These are phyloP conservation scores for Nicotiana noctiflora DNA, from an alignment of 257 asterid genomes.

Conservation along the genomic window DNA sequence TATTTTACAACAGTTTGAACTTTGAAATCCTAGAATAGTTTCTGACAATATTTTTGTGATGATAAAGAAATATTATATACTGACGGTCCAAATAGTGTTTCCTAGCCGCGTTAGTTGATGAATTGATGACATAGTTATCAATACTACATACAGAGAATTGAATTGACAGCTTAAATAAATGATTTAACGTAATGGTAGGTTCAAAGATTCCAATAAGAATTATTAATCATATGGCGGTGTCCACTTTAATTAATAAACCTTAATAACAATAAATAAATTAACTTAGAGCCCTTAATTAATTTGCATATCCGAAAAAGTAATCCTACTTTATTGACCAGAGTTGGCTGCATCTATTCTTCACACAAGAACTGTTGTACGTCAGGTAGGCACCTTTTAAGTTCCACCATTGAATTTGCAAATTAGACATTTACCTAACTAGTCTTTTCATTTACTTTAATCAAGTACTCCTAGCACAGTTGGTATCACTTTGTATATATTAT, in stretches of 20 bases:
- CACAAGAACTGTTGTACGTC: background rate
- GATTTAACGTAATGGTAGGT: background rate
- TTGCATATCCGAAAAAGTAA: conserved; percentile 5
- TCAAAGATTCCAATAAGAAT: conserved; percentile 12
- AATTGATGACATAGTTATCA: background rate
- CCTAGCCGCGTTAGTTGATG: background rate
- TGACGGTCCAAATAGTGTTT: background rate
- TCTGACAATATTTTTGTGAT: background rate
- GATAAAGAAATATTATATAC: too few relatives aligned
- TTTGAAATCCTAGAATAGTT: background rate
- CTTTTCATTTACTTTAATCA: background rate
- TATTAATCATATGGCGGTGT: conserved; percentile 7
- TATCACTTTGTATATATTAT: background rate
- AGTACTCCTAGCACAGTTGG: background rate
- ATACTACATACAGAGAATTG: background rate
- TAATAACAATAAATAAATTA: conserved; percentile 3
- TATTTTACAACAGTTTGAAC: too few relatives aligned
- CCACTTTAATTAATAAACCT: conserved; percentile 12
- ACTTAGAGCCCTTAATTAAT: background rate
- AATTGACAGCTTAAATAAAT: background rate
- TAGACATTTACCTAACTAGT: conserved; percentile 8
- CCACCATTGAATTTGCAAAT: conserved; percentile 7
- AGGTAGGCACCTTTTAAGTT: background rate
- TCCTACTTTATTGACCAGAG: conserved; percentile 6
- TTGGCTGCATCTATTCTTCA: background rate